Base-by-base conservation (phyloP, 768 basidiomycete genomes). In the Amanita pseudoporphyria region DNA sequence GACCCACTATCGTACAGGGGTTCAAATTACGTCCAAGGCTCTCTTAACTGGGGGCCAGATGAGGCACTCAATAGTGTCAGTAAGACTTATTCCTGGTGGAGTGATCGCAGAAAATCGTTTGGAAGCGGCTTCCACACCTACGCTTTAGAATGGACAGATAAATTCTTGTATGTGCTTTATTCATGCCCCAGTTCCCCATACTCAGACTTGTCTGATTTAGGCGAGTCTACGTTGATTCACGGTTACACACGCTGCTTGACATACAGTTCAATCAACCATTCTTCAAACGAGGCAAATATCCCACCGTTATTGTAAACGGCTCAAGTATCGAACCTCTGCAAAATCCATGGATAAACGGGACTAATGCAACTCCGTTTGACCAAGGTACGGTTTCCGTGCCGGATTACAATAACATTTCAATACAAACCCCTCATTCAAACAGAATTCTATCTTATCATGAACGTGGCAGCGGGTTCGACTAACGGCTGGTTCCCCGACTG, bases 401-500 rank as follows among this genome's bases (percentile, higher is more conserved):
- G 3, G 16, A 9, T 35, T 43, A 16, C 21, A 12, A n/a, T 19
- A 6, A 5, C 21, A 19, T 47, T 37, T 36, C 24, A 47, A 24
- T 13, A 22, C n/a, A 13, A 37, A 22, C 26, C 24, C 35, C 36
- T 47, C 44, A n/a, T 10, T 43, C n/a, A 16, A 14, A 30, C 38
- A 80, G 82, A 80, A 14, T 92, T 94, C 65, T 93, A 87, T 66
- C 66, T 93, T 21, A 79, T 89, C 58, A 67, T 94, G 60, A 77
- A 87, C 61, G 75, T 93, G 31, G 88, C 82, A 1, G 87, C 78
- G 9, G 91, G 91, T 9, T 82, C 82, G 2, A 89, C 86, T 32
- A 88, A 78, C 55, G 90, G 91, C 6, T 93, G 87, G 87, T 94
- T 93, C 77, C 84, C 87, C 0, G 91, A 95, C 52, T 77, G 69